These are phyloP conservation scores for Clitopilus hobsonii DNA, from an alignment of 768 basidiomycete species.

Conservation along the genomic window DNA sequence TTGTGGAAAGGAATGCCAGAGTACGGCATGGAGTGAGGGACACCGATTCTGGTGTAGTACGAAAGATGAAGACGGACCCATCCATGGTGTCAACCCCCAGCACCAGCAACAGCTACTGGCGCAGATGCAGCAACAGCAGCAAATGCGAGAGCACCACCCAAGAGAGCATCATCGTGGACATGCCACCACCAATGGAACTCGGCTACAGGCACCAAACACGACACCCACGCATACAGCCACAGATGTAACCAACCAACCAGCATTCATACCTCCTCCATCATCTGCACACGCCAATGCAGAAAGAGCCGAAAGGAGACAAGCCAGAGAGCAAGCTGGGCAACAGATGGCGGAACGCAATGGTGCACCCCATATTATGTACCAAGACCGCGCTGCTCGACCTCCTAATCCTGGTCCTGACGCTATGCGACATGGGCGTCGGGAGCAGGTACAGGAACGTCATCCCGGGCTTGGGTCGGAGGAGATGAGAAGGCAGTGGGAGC, in stretches of 20 bases:
- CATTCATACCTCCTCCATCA: background rate
- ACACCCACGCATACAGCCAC: background rate
- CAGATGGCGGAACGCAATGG: background rate
- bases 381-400: background rate
- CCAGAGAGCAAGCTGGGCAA: background rate
- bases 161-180: background rate
- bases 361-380: too few species aligned
- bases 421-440: background rate
- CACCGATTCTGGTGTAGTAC: constrained; percentile 93
- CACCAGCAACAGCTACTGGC: background rate
- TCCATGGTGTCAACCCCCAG: background rate
- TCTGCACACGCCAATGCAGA: background rate
- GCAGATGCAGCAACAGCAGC: too few species aligned
- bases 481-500: background rate
- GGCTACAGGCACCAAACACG: background rate
- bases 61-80: constrained; percentile 40
- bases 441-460: background rate
- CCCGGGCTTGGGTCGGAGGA: background rate
- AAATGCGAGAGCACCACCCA: background rate
- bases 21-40: constrained; percentile 93
- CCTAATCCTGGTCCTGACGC: background rate
- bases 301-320: background rate
- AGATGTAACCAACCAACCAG: background rate
- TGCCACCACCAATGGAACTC: background rate
- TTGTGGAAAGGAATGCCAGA: constrained; percentile 96